A percentile compares a stretch with the other conserved stretches of the same genome.
These are phyloP conservation scores for Diaporthe humulicola DNA, from an alignment of 2,329 filamentous ascomycete species.

Conservation along the genomic window DNA sequence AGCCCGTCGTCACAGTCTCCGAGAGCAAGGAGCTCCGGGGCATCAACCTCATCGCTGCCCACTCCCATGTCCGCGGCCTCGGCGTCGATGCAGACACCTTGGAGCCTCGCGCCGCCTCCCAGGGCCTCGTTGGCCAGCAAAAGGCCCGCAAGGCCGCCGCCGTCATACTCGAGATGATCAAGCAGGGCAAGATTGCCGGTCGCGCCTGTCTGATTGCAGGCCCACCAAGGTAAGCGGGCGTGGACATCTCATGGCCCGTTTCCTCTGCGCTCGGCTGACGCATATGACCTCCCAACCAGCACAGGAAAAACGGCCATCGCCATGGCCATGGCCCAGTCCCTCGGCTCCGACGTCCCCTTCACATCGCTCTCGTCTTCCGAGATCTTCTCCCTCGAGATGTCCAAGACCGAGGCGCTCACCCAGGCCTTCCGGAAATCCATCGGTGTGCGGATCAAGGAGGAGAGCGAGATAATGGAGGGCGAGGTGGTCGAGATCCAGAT, in stretches of 20 bases:
- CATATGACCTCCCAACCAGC: constrained; percentile 59
- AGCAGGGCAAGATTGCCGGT: constrained; percentile 97
- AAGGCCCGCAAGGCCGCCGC: constrained; percentile 97
- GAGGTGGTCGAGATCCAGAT: constrained; percentile 99
- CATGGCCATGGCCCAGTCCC: constrained; percentile 98
- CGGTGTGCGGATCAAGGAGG: constrained; percentile 97
- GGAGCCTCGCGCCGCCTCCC: constrained; percentile 86
- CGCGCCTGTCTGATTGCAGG: constrained; percentile 95
- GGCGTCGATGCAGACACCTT: constrained; percentile 93
- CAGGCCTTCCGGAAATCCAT: constrained; percentile 99
- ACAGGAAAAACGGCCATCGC: constrained; percentile 99
- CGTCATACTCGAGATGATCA: constrained; percentile 98
- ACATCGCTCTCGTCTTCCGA: constrained; percentile 96
- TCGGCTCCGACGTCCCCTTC: constrained; percentile 95
- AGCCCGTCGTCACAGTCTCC: constrained; percentile 82
- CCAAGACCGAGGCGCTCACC: constrained; percentile 97
- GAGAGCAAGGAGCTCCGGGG: constrained; percentile 97
- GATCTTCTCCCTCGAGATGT: constrained; percentile 99
- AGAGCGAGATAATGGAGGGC: constrained; percentile 99
- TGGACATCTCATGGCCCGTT: background rate
- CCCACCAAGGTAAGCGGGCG: constrained; percentile 76
- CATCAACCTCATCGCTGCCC: constrained; percentile 96
- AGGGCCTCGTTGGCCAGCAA: constrained; percentile 95
- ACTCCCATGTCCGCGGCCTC: constrained; percentile 96
- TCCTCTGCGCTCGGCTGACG: constrained; percentile 13